Base-by-base conservation (phyloP, 495 filamentous ascomycete species). In the Penicillium arizonense region DNA sequence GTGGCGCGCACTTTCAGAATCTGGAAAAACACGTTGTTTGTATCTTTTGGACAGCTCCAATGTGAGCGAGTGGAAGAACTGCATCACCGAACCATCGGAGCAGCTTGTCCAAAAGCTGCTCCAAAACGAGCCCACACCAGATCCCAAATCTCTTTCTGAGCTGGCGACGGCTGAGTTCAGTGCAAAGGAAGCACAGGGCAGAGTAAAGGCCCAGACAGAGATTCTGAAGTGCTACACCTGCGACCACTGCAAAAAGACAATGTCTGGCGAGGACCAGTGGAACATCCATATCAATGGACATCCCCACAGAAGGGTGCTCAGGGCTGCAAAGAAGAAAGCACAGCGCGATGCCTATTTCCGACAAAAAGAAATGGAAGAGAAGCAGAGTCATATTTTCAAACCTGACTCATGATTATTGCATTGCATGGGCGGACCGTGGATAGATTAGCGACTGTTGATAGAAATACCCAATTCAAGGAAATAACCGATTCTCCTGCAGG, bases 1-100 rank as follows among this genome's bases (percentile, higher is more conserved):
- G 18, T 74, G 93, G 36, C 75, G 77, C 32, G 81, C 86, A 1
- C 74, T 96, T 11, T 54, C 70, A 37, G 75, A 79, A 12, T 71
- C 76, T 13, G 68, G 71, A 8, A 72, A 76, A 28, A 75, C 75
- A 16, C 59, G 80, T 28, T 75, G 73, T 40, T 66, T 96, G 0
- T 96, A 87, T 62, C 65, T 96, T 7, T 70, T 97, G 0, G 88
- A 97, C 66, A 87, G 84, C 41, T 86, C 84, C 8, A 76, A 91
- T 52, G 63, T 83, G 32, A 47, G 69, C 0, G 44, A 65, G 6
- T 96, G 87, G 77, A 54, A 68, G 4, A 60, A 74, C 1, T 67
- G 71, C 13, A 87, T 96, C n/a, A 74, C 82, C 3, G 62, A 73
- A 2, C 85, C 83, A 23, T 91, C 89, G 0, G 68, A 81, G 5